phyloP scores from a whole-genome alignment of 2,329 filamentous ascomycete species.

The Gyromitra esculenta region DNA sequence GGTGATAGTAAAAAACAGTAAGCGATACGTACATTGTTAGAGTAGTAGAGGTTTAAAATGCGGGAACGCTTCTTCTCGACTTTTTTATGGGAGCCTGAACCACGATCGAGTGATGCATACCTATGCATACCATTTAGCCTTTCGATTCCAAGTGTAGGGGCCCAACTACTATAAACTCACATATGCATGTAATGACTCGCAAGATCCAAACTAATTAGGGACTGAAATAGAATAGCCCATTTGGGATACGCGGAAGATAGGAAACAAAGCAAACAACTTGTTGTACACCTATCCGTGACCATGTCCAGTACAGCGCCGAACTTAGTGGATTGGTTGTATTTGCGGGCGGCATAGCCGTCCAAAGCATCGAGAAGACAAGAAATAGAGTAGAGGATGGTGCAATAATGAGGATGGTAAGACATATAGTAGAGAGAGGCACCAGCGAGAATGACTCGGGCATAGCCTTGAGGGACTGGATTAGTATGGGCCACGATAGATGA shows the following conservation, averaged over 20 bases:
- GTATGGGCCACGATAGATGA: not conserved
- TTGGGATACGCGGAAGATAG: conserved; percentile 92
- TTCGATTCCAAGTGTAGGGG: not conserved
- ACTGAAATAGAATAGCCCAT: conserved; percentile 94
- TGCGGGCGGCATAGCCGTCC: conserved; percentile 87
- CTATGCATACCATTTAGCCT: conserved; percentile 24
- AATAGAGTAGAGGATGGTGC: conserved; percentile 87
- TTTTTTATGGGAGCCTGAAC: conserved; percentile 80
- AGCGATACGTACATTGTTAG: conserved; percentile 79
- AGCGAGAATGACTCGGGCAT: conserved; percentile 80
- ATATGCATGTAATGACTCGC: conserved; percentile 99
- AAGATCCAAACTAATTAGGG: conserved; percentile 88
- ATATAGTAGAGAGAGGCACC: conserved; percentile 97
- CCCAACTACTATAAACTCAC: conserved; percentile 66
- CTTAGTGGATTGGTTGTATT: conserved; percentile 88
- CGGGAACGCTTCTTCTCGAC: conserved; percentile 87
- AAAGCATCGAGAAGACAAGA: conserved; percentile 95
- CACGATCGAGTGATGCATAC: conserved; percentile 57
- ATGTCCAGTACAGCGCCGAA: conserved; percentile 98
- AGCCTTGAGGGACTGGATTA: conserved; percentile 66
- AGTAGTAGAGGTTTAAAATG: conserved; percentile 95
- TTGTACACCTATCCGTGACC: conserved; percentile 99
- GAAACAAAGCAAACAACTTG: conserved; percentile 93
- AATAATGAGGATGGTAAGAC: conserved; percentile 95
- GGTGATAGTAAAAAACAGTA: not conserved